Conservation (phyloP, 305 asterid species). For the Fraxinus platypoda region DNA sequence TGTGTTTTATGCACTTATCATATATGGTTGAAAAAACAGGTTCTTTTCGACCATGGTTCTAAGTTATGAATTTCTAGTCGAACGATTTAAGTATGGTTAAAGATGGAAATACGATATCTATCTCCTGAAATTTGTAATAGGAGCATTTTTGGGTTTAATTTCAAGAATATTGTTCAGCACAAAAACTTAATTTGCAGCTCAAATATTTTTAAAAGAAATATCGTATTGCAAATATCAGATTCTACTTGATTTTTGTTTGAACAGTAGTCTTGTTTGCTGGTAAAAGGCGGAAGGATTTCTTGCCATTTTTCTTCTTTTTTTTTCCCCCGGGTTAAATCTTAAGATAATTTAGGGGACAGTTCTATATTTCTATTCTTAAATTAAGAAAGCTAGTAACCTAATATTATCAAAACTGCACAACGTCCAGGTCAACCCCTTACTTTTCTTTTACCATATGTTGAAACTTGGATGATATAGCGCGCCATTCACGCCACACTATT, state of each 20-base stretch:
- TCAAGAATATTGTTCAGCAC: not conserved
- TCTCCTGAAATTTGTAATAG: not conserved
- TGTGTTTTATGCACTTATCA: not conserved
- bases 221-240: not conserved
- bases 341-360: not conserved
- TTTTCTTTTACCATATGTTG: not conserved
- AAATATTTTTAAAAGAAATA: not conserved
- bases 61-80: not conserved
- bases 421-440: not conserved
- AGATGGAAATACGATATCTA: not conserved
- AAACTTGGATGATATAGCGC: slow-evolving; percentile 19
- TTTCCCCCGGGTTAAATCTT: not conserved
- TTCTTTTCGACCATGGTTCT: not conserved
- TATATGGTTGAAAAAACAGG: not conserved
- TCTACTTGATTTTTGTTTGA: not conserved
- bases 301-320: not conserved
- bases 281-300: not conserved
- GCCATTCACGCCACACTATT: slow-evolving; percentile 33
- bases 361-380: not conserved
- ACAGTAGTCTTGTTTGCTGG: not conserved
- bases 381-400: not conserved
- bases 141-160: not conserved
- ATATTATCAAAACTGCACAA: not conserved
- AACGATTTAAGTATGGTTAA: not conserved
- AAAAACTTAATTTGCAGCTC: not conserved